Percentiles rank a stretch among this genome's conserved stretches.
Conservation (phyloP, 257 asterid genomes). For the Solanum infundibuliforme region DNA sequence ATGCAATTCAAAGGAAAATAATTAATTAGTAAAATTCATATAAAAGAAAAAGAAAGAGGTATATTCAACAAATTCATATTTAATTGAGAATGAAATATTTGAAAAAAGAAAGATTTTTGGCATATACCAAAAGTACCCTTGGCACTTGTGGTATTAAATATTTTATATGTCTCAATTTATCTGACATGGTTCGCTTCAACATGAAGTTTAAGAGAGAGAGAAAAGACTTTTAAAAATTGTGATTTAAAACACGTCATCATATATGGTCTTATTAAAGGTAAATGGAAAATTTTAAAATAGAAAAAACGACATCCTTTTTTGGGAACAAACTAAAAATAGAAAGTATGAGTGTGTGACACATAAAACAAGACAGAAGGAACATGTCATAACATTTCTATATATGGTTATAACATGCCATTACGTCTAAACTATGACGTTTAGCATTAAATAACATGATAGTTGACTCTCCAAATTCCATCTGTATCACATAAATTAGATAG, state of each 20-base stretch:
- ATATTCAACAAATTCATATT: fast-evolving
- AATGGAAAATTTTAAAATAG: neutral
- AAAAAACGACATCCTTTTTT: neutral
- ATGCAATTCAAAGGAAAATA: neutral
- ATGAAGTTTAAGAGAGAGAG: neutral
- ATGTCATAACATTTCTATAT: neutral
- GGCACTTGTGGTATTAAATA: neutral
- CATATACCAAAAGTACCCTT: neutral
- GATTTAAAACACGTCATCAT: neutral
- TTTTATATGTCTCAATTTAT: neutral
- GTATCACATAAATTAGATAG: too few species aligned
- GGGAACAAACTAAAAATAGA: neutral
- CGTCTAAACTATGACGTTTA: neutral
- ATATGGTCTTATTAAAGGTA: neutral
- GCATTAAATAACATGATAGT: neutral
- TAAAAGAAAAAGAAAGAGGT: neutral
- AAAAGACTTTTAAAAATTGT: neutral
- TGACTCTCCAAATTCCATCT: too few species aligned
- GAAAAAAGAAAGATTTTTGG: neutral
- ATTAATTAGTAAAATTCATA: neutral
- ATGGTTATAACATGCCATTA: neutral
- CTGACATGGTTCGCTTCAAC: fast-evolving
- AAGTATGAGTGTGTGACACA: neutral
- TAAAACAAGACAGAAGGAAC: neutral
- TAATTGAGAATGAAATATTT: neutral